A percentile compares a stretch with the other conserved stretches of the same genome.
These are phyloP conservation scores for Mycena alexandri DNA, from an alignment of 768 basidiomycete genomes.

Conservation along the genomic window DNA sequence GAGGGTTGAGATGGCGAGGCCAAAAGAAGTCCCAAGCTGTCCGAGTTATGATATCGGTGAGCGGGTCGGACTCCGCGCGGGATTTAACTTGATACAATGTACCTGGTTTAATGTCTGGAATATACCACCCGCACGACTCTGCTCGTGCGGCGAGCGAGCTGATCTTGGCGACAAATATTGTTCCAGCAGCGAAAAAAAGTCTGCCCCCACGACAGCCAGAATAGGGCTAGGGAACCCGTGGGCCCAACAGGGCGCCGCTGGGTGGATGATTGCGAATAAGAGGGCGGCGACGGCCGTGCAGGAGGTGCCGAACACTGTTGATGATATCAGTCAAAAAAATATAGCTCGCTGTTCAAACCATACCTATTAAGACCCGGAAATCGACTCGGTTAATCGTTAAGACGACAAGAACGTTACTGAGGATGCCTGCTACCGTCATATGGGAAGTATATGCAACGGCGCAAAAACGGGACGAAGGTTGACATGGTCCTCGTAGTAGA, in stretches of 20 bases:
- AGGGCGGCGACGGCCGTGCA: conserved; percentile 70
- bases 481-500: conserved; percentile 80
- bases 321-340: too few relatives aligned
- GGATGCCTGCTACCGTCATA: conserved; percentile 74
- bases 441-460: conserved; percentile 74
- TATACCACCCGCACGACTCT: conserved; percentile 79
- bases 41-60: not conserved
- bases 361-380: conserved; percentile 70
- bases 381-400: conserved; percentile 67
- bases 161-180: conserved; percentile 82
- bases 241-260: conserved; percentile 75
- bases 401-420: conserved; percentile 77
- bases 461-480: conserved; percentile 67
- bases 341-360: too few relatives aligned
- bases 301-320: conserved; percentile 61
- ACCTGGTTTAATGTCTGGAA: conserved; percentile 87
- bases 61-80: conserved; percentile 5
- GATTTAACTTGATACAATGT: not conserved
- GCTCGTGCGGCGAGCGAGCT: conserved; percentile 71
- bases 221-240: conserved; percentile 79
- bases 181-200: conserved; percentile 83
- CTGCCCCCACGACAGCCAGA: conserved; percentile 78
- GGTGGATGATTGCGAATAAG: conserved; percentile 77
- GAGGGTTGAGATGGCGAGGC: conserved; percentile 66
- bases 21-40: conserved; percentile 65